These are phyloP conservation scores for Tremella fuciformis DNA, from an alignment of 768 basidiomycete species.

Conservation along the genomic window DNA sequence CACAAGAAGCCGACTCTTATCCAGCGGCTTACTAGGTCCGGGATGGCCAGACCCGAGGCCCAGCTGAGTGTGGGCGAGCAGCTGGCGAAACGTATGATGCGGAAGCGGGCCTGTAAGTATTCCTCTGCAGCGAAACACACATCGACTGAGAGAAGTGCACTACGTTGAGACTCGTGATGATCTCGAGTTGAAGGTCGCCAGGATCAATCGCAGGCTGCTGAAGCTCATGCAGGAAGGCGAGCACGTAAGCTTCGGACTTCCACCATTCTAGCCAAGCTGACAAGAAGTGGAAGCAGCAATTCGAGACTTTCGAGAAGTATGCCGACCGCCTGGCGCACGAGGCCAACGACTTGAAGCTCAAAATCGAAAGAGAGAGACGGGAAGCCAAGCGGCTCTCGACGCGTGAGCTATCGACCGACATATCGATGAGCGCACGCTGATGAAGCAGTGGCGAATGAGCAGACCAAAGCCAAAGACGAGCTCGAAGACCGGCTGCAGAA, in stretches of 20 bases:
- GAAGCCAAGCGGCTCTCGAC: slow-evolving; percentile 71
- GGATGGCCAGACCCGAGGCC: slow-evolving; percentile 66
- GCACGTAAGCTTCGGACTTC: slow-evolving; percentile 25
- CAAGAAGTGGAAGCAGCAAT: slow-evolving; percentile 76
- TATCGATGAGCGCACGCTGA: slow-evolving; percentile 69
- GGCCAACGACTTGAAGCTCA: slow-evolving; percentile 75
- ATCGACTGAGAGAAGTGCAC: slow-evolving; percentile 56
- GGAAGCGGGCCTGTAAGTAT: slow-evolving; percentile 66
- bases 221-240: slow-evolving; percentile 42
- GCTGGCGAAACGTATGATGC: slow-evolving; percentile 79
- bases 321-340: slow-evolving; percentile 75
- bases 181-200: slow-evolving; percentile 69
- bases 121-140: neutral
- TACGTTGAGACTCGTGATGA: slow-evolving; percentile 93
- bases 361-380: slow-evolving; percentile 86
- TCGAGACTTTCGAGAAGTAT: slow-evolving; percentile 89
- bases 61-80: slow-evolving; percentile 77
- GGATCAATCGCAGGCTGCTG: slow-evolving; percentile 36
- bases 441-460: slow-evolving; percentile 42
- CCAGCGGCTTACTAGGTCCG: slow-evolving; percentile 77
- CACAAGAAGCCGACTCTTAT: slow-evolving; percentile 85
- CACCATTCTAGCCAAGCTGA: slow-evolving; percentile 4
- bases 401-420: slow-evolving; percentile 71
- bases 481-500: slow-evolving; percentile 60
- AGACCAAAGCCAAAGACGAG: slow-evolving; percentile 26